phyloP scores from a whole-genome alignment of 1,284 basidiomycete genomes.

The Leccinum solheimii region DNA sequence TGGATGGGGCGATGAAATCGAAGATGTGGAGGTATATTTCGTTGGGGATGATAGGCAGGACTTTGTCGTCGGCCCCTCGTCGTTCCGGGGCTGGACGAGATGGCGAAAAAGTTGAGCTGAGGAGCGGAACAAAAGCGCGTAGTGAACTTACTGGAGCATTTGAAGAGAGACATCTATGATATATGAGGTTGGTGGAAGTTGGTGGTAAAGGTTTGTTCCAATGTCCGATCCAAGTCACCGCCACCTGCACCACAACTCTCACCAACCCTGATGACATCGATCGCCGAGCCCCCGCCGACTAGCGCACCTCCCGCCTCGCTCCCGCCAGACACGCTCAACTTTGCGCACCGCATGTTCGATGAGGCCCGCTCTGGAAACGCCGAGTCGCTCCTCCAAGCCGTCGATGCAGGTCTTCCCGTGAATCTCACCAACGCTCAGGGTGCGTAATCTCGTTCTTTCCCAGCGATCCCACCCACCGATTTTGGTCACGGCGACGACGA shows the following conservation, averaged over 20 bases:
- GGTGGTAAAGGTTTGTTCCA: no score
- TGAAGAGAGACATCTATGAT: background rate
- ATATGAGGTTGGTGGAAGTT: no score
- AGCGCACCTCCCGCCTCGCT: slow-evolving; percentile 15
- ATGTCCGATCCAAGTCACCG: no score
- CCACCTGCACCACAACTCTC: background rate
- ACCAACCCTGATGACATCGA: background rate
- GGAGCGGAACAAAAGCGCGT: background rate
- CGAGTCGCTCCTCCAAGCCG: slow-evolving; percentile 53
- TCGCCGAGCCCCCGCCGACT: background rate
- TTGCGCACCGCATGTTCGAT: slow-evolving; percentile 77
- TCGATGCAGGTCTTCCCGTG: slow-evolving; percentile 73
- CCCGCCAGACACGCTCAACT: slow-evolving; percentile 56
- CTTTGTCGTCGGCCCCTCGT: background rate
- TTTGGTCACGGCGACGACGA: background rate
- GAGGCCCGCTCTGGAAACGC: slow-evolving; percentile 66
- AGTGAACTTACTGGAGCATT: background rate
- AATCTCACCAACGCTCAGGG: slow-evolving; percentile 80
- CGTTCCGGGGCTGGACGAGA: background rate
- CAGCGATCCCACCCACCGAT: background rate
- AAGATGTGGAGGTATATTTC: background rate
- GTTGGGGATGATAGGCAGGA: background rate
- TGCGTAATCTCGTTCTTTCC: slow-evolving; percentile 23
- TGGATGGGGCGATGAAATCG: background rate
- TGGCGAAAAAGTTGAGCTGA: background rate